Evolutionary conservation across 495 filamentous ascomycete species (phyloP).

Genomic region (Podospora comata): DNA sequence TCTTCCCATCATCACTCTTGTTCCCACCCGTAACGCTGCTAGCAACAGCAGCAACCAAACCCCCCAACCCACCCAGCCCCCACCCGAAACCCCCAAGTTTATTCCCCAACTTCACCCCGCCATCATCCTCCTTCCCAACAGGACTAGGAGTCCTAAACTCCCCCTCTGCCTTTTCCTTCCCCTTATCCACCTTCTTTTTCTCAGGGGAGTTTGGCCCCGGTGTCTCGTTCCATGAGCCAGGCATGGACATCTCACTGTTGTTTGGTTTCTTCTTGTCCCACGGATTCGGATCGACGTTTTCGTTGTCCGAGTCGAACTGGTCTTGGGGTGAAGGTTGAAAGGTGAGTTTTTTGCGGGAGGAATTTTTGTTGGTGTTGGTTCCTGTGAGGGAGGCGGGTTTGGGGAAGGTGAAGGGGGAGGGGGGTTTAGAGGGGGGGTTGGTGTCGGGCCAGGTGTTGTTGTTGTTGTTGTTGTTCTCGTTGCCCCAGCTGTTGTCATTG

Average conservation of each 20-base stretch:
- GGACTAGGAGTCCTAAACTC: background rate
- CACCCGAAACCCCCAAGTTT: background rate
- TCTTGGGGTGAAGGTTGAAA: background rate
- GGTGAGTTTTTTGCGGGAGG: background rate
- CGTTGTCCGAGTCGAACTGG: background rate
- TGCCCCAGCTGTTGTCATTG: conserved; percentile 16
- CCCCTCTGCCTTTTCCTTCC: background rate
- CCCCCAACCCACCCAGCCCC: background rate
- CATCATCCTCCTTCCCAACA: background rate
- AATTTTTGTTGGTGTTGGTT: background rate
- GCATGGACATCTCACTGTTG: background rate
- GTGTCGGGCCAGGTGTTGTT: conserved; percentile 1
- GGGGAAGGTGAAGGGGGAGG: background rate
- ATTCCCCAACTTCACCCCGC: background rate
- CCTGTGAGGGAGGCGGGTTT: background rate
- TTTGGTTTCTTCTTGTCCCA: background rate
- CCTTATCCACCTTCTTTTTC: background rate
- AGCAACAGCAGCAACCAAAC: background rate
- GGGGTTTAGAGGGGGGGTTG: conserved; percentile 4
- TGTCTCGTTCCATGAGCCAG: background rate
- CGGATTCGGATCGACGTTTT: background rate
- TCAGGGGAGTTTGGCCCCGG: background rate
- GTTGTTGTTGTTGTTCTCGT: conserved; percentile 1
- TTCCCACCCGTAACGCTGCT: background rate
- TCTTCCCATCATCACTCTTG: background rate